Evolutionary conservation across 2,329 filamentous ascomycete genomes (phyloP).

Genomic region (Lachnellula willkommii): DNA sequence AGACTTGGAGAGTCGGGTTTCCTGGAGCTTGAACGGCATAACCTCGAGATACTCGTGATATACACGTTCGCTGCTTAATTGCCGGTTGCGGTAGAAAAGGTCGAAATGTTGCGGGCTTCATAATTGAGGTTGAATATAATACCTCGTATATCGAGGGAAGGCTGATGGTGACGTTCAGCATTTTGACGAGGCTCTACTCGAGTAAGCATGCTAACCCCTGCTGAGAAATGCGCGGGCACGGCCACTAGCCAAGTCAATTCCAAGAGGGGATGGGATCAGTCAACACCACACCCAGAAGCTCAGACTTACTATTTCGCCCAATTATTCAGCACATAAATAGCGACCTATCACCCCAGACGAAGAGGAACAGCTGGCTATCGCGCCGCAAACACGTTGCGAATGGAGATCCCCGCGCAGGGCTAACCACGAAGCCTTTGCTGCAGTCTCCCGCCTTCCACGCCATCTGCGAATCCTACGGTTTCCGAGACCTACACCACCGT

Average conservation of each 20-base stretch:
- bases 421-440: constrained; percentile 20
- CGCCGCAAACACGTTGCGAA: constrained; percentile 18
- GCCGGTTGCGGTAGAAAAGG: constrained; percentile 20
- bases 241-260: constrained; percentile 7
- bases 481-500: not conserved
- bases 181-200: constrained; percentile 17
- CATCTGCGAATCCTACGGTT: not conserved
- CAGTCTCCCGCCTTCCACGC: constrained; percentile 2
- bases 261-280: constrained; percentile 2
- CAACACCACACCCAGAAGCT: constrained; percentile 8
- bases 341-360: constrained; percentile 7
- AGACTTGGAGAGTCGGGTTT: constrained; percentile 77
- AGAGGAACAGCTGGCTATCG: constrained; percentile 17
- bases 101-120: constrained; percentile 24
- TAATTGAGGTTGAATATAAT: constrained; percentile 9
- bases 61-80: constrained; percentile 13
- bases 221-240: constrained; percentile 4
- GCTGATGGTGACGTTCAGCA: constrained; percentile 17
- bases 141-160: constrained; percentile 9
- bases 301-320: constrained; percentile 1
- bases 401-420: constrained; percentile 26
- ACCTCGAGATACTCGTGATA: constrained; percentile 45
- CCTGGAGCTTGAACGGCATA: constrained; percentile 79
- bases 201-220: constrained; percentile 11
- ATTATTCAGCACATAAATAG: constrained; percentile 5